A percentile compares a stretch with the other conserved stretches of the same genome.
Evolutionary conservation across 2,329 filamentous ascomycete species (phyloP).

Genomic region (Botrytis tulipae): DNA sequence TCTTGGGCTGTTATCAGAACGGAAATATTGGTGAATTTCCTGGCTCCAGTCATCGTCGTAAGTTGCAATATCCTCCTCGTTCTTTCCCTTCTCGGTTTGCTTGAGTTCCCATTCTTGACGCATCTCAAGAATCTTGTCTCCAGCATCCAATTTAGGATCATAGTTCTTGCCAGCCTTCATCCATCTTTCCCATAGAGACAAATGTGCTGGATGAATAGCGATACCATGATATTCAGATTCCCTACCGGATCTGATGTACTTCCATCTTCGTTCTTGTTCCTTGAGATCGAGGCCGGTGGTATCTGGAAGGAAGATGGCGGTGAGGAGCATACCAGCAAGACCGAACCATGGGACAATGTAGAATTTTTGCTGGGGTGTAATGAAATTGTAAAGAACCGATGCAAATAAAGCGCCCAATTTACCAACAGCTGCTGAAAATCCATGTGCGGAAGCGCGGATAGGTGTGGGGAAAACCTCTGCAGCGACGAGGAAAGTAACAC

Average conservation of each 20-base stretch:
- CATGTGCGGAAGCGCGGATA: constrained; percentile 89
- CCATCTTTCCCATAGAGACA: constrained; percentile 84
- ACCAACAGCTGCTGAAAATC: constrained; percentile 87
- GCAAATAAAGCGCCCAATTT: constrained; percentile 87
- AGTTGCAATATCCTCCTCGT: constrained; percentile 25
- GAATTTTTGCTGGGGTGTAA: constrained; percentile 79
- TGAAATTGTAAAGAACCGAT: constrained; percentile 92
- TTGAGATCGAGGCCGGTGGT: constrained; percentile 95
- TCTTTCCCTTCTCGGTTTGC: constrained; percentile 44
- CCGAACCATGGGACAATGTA: constrained; percentile 95
- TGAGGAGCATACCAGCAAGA: constrained; percentile 79
- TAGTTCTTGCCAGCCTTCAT: constrained; percentile 78
- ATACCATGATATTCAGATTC: constrained; percentile 87
- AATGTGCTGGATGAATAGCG: constrained; percentile 83
- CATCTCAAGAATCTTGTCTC: constrained; percentile 83
- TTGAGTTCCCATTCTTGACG: constrained; percentile 59
- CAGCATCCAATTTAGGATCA: constrained; percentile 77
- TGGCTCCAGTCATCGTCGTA: constrained; percentile 31
- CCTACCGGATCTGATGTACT: constrained; percentile 75
- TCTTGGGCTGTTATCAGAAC: constrained; percentile 16
- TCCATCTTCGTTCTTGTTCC: constrained; percentile 94
- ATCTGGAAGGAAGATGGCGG: constrained; percentile 85
- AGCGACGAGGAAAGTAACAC: constrained; percentile 89
- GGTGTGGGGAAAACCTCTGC: constrained; percentile 96
- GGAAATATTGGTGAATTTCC: constrained; percentile 33